phyloP scores from a whole-genome alignment of 805 yeast genomes.

The Diddensiella transvaalensis region DNA sequence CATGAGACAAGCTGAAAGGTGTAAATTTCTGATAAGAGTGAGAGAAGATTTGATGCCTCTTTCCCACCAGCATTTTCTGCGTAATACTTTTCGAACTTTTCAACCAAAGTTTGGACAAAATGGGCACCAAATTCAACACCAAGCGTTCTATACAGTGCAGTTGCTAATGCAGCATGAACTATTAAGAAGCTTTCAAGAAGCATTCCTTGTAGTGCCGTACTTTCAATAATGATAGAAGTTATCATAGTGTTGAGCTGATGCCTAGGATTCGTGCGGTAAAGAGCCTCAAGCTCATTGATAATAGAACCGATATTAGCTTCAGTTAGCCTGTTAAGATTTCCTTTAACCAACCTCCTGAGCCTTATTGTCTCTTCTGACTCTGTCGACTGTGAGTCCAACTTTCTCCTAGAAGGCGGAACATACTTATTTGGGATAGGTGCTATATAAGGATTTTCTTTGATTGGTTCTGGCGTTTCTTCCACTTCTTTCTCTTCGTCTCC shows the following conservation, averaged over 20 bases:
- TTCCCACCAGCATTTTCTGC: conserved; percentile 29
- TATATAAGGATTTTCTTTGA: conserved; percentile 69
- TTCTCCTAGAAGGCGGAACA: conserved; percentile 79
- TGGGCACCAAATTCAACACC: conserved; percentile 90
- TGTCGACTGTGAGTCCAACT: conserved; percentile 33
- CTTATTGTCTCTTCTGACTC: conserved; percentile 45
- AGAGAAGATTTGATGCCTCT: conserved; percentile 62
- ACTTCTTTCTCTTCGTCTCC: conserved; percentile 22
- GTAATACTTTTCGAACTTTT: conserved; percentile 47
- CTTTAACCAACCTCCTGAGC: conserved; percentile 65
- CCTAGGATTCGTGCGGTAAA: conserved; percentile 67
- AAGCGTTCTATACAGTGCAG: conserved; percentile 68
- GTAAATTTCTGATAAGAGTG: conserved; percentile 72
- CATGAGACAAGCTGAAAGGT: conserved; percentile 74
- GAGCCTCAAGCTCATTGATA: conserved; percentile 59
- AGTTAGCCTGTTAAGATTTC: conserved; percentile 82
- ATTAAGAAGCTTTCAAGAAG: conserved; percentile 75
- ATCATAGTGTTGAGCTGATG: conserved; percentile 73
- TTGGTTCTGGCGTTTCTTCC: conserved; percentile 27
- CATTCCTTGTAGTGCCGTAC: conserved; percentile 60
- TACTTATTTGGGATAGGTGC: conserved; percentile 45
- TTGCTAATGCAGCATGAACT: conserved; percentile 71
- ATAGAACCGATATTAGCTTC: conserved; percentile 77
- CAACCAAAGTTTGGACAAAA: conserved; percentile 77
- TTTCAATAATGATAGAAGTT: conserved; percentile 58